Base-by-base conservation (phyloP, 768 basidiomycete species). In the Daedaleopsis nitida region DNA sequence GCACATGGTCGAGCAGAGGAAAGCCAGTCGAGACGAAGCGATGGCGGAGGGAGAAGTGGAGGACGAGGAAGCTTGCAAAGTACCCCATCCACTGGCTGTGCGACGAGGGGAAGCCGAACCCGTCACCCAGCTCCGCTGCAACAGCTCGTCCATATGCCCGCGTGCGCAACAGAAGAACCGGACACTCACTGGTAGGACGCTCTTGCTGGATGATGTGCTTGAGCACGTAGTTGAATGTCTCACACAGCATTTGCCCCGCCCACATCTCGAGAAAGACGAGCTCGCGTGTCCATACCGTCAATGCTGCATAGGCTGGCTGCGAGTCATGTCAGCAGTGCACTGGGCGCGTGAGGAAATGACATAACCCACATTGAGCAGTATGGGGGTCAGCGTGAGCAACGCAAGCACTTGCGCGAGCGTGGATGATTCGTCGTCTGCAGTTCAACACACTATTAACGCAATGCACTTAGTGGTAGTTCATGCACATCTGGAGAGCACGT, bases 61-160 rank as follows among this genome's bases (percentile, higher is more conserved):
- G 85, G 45, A 86, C 69, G 47, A 94, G 72, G 72, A 94, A 94
- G 0, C 90, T 79, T 6, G 87, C 80, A 65, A 94, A 94, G 74
- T 90, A 94, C 16, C 86, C 92, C 92, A 94, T 93, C 71, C 88
- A 92, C 73, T 94, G 92, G 73, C 90, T 91, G 69, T 94, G 92
- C 14, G 91, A 92, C 0, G 92, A 93, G 0, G 92, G 92, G 66
- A 94, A 94, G 8, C 91, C 92, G 69, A 92, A 94, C 14, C 92
- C 92, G 57, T 81, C 81, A 19, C 86, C 87, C 50, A 84, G 72
- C 57, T 79, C 80, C 45, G 79, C 88, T 88, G 67, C 12, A 48
- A 12, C 51, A 16, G 59, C 10, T 57, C 17, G 21, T 35, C 23
- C 34, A 34, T 11, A 49, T 27, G 38, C 13, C 52, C 17, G 47